phyloP scores from a whole-genome alignment of 148 eudicot genomes.

The Camellia japonica region DNA sequence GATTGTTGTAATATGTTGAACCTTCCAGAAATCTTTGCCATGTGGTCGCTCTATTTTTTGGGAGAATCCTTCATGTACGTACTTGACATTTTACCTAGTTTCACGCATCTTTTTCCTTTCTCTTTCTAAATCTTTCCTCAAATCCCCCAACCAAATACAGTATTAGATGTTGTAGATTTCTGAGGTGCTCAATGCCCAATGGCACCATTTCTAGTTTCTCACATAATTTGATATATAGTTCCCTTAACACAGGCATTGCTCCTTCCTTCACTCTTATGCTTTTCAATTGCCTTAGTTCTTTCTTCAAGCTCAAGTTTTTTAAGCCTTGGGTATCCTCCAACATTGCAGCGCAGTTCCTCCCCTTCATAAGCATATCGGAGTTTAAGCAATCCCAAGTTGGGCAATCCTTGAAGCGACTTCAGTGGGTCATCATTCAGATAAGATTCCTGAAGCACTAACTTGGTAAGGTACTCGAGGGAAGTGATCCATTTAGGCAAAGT shows the following conservation, averaged over 20 bases:
- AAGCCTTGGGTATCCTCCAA: not conserved
- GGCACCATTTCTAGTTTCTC: no score
- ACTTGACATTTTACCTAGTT: not conserved
- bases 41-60: not conserved
- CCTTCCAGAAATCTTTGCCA: conserved; percentile 14
- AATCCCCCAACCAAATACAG: not conserved
- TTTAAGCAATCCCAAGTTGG: conserved; percentile 11
- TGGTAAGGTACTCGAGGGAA: not conserved
- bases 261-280: no score
- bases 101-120: no score
- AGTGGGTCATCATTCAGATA: conserved; percentile 10
- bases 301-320: no score
- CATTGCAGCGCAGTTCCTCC: conserved; percentile 11
- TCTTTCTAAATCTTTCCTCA: no score
- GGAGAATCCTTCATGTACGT: not conserved
- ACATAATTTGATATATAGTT: no score
- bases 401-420: conserved; percentile 12
- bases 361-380: conserved; percentile 15
- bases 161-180: not conserved
- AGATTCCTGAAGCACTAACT: conserved; percentile 17
- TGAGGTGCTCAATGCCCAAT: no score
- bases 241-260: no score
- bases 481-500: conserved; percentile 11
- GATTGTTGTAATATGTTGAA: conserved; percentile 4
- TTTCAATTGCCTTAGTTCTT: no score